Conservation (phyloP, 2,329 filamentous ascomycete species). For the Balansia obtecta region DNA sequence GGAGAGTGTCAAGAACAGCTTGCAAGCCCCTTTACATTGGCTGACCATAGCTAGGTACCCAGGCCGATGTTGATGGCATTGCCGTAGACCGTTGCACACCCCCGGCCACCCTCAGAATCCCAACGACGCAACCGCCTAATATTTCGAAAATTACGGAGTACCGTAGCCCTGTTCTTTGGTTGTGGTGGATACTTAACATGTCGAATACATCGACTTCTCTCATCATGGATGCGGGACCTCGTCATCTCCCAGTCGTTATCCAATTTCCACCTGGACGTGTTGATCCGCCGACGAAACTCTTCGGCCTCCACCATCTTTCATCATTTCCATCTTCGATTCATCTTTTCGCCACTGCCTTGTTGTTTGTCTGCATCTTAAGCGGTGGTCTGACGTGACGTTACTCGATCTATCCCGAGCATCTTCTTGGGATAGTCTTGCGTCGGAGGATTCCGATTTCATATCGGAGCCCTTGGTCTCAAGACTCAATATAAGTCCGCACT, state of each 20-base stretch:
- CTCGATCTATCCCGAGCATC: neutral
- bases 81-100: neutral
- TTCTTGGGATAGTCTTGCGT: neutral
- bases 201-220: neutral
- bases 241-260: slow-evolving; percentile 2
- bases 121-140: neutral
- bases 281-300: slow-evolving; percentile 1
- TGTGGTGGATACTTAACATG: slow-evolving; percentile 1
- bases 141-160: no score
- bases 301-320: neutral
- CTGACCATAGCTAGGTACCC: neutral
- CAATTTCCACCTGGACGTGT: slow-evolving; percentile 2
- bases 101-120: neutral
- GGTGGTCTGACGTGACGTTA: slow-evolving; percentile 2
- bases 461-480: neutral
- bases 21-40: neutral
- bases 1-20: neutral
- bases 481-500: slow-evolving; percentile 1
- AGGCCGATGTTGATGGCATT: neutral
- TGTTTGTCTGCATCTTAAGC: neutral
- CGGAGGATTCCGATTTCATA: neutral
- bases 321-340: neutral
- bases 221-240: slow-evolving; percentile 4
- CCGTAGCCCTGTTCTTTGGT: neutral
- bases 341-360: neutral